phyloP scores from a whole-genome alignment of 164 flowering plant species.

The Aristolochia fimbriata region DNA sequence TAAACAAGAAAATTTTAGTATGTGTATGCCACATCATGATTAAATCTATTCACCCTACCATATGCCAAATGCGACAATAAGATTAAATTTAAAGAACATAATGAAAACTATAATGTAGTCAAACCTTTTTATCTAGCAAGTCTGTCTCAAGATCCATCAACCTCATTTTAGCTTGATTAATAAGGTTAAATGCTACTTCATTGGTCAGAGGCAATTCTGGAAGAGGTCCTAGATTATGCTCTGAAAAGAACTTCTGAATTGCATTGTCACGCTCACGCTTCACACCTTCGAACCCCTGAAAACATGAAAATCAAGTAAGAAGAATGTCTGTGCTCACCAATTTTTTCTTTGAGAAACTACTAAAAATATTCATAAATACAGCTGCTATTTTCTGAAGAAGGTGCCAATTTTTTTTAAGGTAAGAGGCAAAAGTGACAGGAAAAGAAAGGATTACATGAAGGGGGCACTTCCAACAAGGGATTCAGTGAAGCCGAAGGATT shows the following conservation, averaged over 20 bases:
- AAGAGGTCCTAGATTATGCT: conserved; percentile 65
- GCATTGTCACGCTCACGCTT: conserved; percentile 59
- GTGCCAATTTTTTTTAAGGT: too few species aligned
- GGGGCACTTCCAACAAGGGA: too few species aligned
- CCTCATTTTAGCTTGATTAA: conserved; percentile 49
- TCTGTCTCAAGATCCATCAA: conserved; percentile 53
- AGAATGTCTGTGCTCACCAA: background rate
- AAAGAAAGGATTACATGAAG: too few species aligned
- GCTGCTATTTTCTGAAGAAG: too few species aligned
- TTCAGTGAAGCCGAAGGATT: too few species aligned
- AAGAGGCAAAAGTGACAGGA: too few species aligned
- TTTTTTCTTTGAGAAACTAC: too few species aligned
- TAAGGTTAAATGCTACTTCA: conserved; percentile 53
- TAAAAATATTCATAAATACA: too few species aligned
- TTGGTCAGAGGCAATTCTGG: conserved; percentile 48
- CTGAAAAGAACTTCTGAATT: conserved; percentile 45
- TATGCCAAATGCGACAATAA: too few species aligned
- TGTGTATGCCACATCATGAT: too few species aligned
- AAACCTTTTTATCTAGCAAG: conserved; percentile 70
- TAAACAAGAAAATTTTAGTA: too few species aligned
- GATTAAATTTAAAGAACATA: background rate
- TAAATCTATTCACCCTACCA: too few species aligned
- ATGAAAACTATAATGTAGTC: background rate
- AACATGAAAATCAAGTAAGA: background rate
- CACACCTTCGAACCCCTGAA: conserved; percentile 48